Base-by-base conservation (phyloP, 306 rosid species). In the Medicago lupulina region DNA sequence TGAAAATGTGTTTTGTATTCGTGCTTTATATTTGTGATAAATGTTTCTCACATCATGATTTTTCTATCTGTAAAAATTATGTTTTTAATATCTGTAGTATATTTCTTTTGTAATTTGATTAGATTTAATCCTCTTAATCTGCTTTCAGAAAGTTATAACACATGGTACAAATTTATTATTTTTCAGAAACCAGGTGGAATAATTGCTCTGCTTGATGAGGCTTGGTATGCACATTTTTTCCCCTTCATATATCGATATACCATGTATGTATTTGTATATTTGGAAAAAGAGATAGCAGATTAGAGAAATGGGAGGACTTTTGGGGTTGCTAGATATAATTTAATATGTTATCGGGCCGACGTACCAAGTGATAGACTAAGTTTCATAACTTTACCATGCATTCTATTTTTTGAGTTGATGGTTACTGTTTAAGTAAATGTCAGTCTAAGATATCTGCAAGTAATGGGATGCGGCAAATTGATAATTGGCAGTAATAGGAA, bases 141-240 rank as follows among this genome's bases (percentile, higher is more conserved):
- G 10, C 67, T 18, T 62, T 40, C 79, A 68, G 69, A 78, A 64
- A 81, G 44, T 55, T 60, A 55, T 51, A 54, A 9, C 31, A 1
- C 19, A 12, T 72, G 58, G 1, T 77, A 67, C 72, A 60, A 70
- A 66, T 49, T 58, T 54, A 23, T 58, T 25, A 17, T 80, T 83
- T 66, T 84, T 86, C 89, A 95, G 97, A 95, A 92, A 86, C 97
- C 96, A 11, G 96, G 97, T 70, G 98, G 98, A 78, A 83, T 95
- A 65, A 85, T 95, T 70, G 82, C 96, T 78, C 84, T 95, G 62
- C 98, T 92, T 61, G 98, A 95, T 83, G 98, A 95, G 82, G 96
- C 98, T 60, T 95, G 97, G 98, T 95, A 95, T 79, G 95, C 62
- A 72, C 61, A 60, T 28, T 81, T 71, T 77, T 67, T 83, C 70